Base-by-base conservation (phyloP, 75 land plant genomes). In the Picea sitchensis region DNA sequence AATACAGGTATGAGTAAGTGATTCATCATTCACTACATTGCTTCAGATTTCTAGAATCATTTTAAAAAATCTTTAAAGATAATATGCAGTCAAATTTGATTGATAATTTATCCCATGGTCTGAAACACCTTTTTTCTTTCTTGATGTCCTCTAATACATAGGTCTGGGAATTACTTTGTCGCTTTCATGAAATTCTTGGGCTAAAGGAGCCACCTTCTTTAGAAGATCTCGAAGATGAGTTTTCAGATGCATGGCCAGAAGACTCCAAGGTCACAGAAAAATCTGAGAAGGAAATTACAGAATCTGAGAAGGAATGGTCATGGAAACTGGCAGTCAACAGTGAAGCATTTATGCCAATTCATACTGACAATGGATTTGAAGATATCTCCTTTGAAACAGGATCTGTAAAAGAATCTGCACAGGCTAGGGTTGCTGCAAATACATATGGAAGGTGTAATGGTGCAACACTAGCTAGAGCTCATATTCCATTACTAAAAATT, bases 181-280 rank as follows among this genome's bases (percentile, higher is more conserved):
- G 98, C 38, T 96, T 96, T 78, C 75, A 84, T 82, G 99, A 94
- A 18, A 20, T 88, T 61, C 80, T 96, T 81, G 98, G 93, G 14
- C 79, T 89, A 18, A 83, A 88, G 65, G 86, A 87, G 47, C 86
- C 89, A 59, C 81, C 86, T 38, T 74, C 84, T 18, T 79, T 90
- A 77, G 95, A 92, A 65, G 95, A 96, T n/a, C 88, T 96, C 77
- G 99, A 94, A 77, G 86, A 79, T 51, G 94, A 90, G 31, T 86
- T 94, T 58, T 64, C 83, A 36, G 82, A 80, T 63, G 88, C 93
- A 61, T 91, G 95, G 95, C 77, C 64, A 20, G 74, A 69, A 79
- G 64, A 58, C 34, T 51, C 59, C 14, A 74, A 58, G 21, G 5
- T 36, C 23, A 0, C 65, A 14, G 85, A 84, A 0, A 83, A 75